These are phyloP conservation scores for Xerocomellus intermedius DNA, from an alignment of 768 basidiomycete species.

Conservation along the genomic window DNA sequence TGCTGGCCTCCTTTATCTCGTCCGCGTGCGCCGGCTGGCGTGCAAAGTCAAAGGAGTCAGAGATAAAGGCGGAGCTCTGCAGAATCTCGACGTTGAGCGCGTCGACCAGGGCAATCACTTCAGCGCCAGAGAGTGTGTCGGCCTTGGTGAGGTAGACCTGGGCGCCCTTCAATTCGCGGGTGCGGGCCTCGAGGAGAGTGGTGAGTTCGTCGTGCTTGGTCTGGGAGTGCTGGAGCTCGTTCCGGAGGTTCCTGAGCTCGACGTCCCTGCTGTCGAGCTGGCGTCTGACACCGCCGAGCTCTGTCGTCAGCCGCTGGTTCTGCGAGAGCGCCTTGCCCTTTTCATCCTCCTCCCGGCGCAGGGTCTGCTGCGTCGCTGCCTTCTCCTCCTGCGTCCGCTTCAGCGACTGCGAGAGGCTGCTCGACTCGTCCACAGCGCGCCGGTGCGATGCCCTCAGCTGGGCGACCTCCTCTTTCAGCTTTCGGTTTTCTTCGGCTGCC, in stretches of 20 bases:
- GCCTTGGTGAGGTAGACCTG: conserved; percentile 44
- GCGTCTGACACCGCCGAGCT: conserved; percentile 17
- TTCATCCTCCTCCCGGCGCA: conserved; percentile 23
- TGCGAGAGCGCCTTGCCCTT: conserved; percentile 11
- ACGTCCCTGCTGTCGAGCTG: conserved; percentile 24
- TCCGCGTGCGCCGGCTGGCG: conserved; percentile 18
- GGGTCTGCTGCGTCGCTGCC: conserved; percentile 11
- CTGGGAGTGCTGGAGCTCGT: conserved; percentile 27
- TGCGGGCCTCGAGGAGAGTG: conserved; percentile 33
- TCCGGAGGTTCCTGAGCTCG: conserved; percentile 25
- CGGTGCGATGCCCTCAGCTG: conserved; percentile 10
- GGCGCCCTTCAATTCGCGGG: conserved; percentile 40
- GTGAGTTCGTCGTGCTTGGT: conserved; percentile 29
- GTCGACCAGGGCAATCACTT: conserved; percentile 40
- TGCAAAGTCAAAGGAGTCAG: conserved; percentile 37
- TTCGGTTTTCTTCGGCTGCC: conserved; percentile 15
- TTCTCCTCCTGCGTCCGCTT: conserved; percentile 20
- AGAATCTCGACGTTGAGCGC: conserved; percentile 48
- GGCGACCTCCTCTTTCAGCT: conserved; percentile 18
- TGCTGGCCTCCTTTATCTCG: conserved; percentile 30
- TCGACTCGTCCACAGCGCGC: conserved; percentile 10
- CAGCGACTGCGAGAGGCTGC: conserved; percentile 16
- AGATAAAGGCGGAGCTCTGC: conserved; percentile 45
- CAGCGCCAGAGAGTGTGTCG: conserved; percentile 44
- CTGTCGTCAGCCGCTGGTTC: conserved; percentile 14